Evolutionary conservation across 1,284 basidiomycete genomes (phyloP), one percentile per base, ranked within the genome.

Genomic region (Ustilago vetiveriae): DNA sequence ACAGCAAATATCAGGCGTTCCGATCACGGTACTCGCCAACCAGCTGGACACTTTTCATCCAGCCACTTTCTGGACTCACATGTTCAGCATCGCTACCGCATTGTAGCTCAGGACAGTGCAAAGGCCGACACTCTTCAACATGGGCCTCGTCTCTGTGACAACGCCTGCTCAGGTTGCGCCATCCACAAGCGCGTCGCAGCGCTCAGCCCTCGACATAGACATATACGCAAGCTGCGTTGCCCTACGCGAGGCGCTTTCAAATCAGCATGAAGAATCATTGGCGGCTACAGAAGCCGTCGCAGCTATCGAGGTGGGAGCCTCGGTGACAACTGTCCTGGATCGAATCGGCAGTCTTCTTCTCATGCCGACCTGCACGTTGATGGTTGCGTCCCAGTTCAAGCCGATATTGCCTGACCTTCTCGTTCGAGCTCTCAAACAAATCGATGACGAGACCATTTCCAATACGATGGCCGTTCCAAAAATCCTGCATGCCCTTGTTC

Each of bases 321-420:
- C 71, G 10, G 22, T 26, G 7, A 36, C 50, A 21, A 14, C 45
- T 17, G 45, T 80, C 2, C 53, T 83, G 32, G 51, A 77, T 38
- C 62, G 60, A 9, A 33, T 82, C 23, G 66, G 76, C 2, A 47
- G 62, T 8, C 62, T 83, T 11, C 70, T 82, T 0, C 58, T 82
- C 39, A 53, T 66, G 14, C 77, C 78, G 0, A 41, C 49, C 1
- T 62, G 77, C 41, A 79, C 80, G 1, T 17, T 70, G 17, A 46
- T 49, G 9, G 68, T 82, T 16, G 71, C 78, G 14, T 51, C 74
- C 6, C 51, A 60, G 1, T 82, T 79, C 62, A 67, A 76, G 24
- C 79, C 82, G 3, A 16, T 82, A 13, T 71, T 80, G 16, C 23
- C 72, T 21, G 78, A 82, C n/a, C 63, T 84, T 6, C 58, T 72